Conservation (phyloP, 768 basidiomycete species). For the Pisolithus orientalis region DNA sequence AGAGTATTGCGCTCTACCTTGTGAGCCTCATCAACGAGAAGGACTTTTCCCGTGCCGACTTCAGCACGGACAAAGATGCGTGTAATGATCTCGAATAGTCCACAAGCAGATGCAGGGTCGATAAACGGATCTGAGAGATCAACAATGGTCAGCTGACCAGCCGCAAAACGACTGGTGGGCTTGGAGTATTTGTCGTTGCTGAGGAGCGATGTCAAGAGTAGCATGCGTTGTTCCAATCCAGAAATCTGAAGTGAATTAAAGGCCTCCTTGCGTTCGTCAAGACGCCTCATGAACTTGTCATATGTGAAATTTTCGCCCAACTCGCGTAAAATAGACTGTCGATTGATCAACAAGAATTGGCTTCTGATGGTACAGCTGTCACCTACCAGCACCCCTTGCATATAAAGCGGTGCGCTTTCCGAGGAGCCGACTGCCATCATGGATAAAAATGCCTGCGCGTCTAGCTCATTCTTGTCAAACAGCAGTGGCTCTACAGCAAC, state of each 20-base stretch:
- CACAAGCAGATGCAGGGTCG: conserved; percentile 60
- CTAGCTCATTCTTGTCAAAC: conserved; percentile 55
- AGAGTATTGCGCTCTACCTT: conserved; percentile 37
- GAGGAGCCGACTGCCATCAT: conserved; percentile 69
- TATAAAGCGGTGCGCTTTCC: conserved; percentile 59
- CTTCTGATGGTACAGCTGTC: not conserved
- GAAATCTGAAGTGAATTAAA: conserved; percentile 54
- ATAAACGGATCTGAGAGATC: conserved; percentile 73
- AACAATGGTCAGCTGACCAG: conserved; percentile 59
- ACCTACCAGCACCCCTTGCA: conserved; percentile 60
- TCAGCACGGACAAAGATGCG: conserved; percentile 58
- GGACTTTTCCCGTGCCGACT: conserved; percentile 57
- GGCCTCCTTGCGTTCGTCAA: conserved; percentile 40
- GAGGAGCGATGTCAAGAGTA: conserved; percentile 53
- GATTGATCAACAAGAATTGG: conserved; percentile 6
- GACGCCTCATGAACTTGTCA: conserved; percentile 37
- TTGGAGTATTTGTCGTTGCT: conserved; percentile 18
- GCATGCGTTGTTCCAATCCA: conserved; percentile 58
- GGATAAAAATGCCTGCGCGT: conserved; percentile 61
- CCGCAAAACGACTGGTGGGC: conserved; percentile 36
- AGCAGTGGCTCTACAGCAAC: conserved; percentile 50
- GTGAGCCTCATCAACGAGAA: conserved; percentile 72
- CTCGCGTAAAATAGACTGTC: conserved; percentile 56
- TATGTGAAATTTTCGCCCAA: conserved; percentile 57
- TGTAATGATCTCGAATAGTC: conserved; percentile 62